Base-by-base conservation (phyloP, 306 rosid genomes). In the Psophocarpus tetragonolobus region DNA sequence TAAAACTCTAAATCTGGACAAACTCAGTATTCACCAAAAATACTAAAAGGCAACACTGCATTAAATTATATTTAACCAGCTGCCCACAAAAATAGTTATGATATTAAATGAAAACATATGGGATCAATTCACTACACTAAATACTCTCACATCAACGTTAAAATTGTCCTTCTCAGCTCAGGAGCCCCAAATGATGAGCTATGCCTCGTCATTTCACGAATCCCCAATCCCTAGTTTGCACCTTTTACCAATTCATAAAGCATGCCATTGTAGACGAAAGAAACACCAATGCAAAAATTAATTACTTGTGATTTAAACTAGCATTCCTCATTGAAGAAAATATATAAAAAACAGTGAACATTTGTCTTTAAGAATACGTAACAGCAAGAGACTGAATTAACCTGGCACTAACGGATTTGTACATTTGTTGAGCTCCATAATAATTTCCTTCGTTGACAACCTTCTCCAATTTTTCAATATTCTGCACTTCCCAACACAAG, bases 341-440 rank as follows among this genome's bases (percentile, higher is more conserved):
- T 41, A 54, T 10, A 20, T 60, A 20, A 41, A 1, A 65, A 12
- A 66, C 15, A 21, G 48, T 38, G 11, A 38, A 23, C 21, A 13
- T 39, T 38, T 39, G 9, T 66, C 20, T 12, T 11, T 18, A 39
- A 66, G 71, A 20, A 69, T 56, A 20, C 64, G n/a, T 18, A 76
- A 48, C 26, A 75, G 23, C 15, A 58, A 50, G 48, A 76, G 58
- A 60, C 5, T 18, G 48, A 29, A 10, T 8, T 33, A 82, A 96
- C 99, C 98, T 92, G 78, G 97, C 91, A 87, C 93, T 90, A 39
- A 86, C 72, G 14, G 99, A 91, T 79, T 96, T 96, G 90, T 92
- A 96, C 97, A 92, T 88, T 77, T 96, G 99, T 78, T 92, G 98
- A 79, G 99, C 99, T 76, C 98, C 99, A 85, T 96, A 96, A 81